Base-by-base conservation (phyloP, 768 basidiomycete genomes). In the Lepiota venenata region DNA sequence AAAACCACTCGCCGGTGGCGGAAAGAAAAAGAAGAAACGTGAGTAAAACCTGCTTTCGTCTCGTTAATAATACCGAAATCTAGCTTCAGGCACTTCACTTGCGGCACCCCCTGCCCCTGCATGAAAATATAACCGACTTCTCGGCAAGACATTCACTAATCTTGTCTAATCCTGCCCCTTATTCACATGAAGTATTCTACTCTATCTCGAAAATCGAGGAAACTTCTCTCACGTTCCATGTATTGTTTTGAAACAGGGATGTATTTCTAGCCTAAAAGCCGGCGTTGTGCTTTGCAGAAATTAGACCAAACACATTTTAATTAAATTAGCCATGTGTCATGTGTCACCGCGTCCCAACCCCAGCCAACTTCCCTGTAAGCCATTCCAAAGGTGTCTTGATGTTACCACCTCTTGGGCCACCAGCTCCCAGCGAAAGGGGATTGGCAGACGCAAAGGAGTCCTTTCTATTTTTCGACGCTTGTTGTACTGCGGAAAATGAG, bases 401-500 rank as follows among this genome's bases (percentile, higher is more conserved):
- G 50, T 78, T 78, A 47, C 78, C 71, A 42, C 79, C 79, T 61
- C 83, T 80, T 54, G 85, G 74, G 4, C 85, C 84, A 22, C 78
- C 75, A 12, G 81, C 78, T 37, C 90, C 88, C 32, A 93, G 69
- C 8, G 91, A 83, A 38, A 93, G 78, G 7, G 91, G 91, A 62
- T 93, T 91, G 15, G 91, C 81, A n/a, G 89, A 84, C 25, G 80
- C 71, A 66, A 83, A 91, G 0, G 91, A 91, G 56, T 90, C 86
- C 60, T 84, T 89, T 57, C 91, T 79, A 35, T 83, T 80, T 60
- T 83, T 84, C 46, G 85, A 78, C 21, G 87, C 83, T 60, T 76
- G 74, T 74, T 83, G 86, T 50, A 87, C 91, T 93, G 64, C 37
- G 58, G 49, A 55, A 43, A 52, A 22, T 22, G 6, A 18, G 14